These are phyloP conservation scores for Puccinia novopanici DNA, from an alignment of 1,284 basidiomycete species.

Conservation along the genomic window DNA sequence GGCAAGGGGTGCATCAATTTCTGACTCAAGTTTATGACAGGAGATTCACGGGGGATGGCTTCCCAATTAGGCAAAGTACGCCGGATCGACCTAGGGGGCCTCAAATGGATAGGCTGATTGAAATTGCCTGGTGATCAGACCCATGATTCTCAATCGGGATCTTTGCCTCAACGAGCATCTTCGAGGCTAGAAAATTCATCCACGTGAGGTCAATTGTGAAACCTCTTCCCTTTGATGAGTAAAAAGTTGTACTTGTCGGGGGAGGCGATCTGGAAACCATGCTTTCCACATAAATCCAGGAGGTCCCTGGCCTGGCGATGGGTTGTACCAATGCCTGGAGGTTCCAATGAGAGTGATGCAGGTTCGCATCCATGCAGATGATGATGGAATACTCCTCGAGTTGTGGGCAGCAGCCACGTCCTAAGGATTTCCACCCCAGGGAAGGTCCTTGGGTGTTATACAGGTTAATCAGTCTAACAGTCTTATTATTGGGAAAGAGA, in stretches of 20 bases:
- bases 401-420: no score
- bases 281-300: background rate
- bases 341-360: constrained; percentile 15
- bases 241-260: background rate
- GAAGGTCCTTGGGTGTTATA: no score
- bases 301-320: background rate
- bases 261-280: background rate
- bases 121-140: constrained; percentile 7
- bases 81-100: no score
- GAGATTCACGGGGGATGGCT: background rate
- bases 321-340: background rate
- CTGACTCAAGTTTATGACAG: no score
- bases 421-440: no score
- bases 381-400: background rate
- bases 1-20: no score
- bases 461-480: no score
- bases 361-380: background rate
- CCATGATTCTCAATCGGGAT: background rate
- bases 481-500: no score
- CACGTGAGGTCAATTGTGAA: constrained; percentile 22
- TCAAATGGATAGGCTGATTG: background rate
- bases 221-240: background rate
- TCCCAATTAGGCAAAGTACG: no score
- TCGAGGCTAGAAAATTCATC: background rate
- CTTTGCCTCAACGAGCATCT: background rate